A percentile compares a stretch with the other conserved stretches of the same genome.
These are phyloP conservation scores for Papiliotrema fonsecae DNA, from an alignment of 1,284 basidiomycete species.

Conservation along the genomic window DNA sequence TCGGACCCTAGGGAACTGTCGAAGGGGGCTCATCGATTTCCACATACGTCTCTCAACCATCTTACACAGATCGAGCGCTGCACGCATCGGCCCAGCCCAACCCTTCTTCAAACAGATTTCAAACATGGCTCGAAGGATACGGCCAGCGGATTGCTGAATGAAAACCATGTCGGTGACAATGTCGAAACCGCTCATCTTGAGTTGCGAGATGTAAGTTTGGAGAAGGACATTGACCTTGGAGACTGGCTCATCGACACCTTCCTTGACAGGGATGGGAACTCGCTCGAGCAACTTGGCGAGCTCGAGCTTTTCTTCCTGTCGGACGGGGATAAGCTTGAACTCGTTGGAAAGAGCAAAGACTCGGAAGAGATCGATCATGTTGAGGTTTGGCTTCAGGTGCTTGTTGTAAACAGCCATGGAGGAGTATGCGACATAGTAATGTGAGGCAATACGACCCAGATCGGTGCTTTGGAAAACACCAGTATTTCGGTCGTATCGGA, in stretches of 20 bases:
- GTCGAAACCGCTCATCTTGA: conserved; percentile 93
- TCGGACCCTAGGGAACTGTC: conserved; percentile 71
- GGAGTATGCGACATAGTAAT: conserved; percentile 93
- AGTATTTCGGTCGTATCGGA: conserved; percentile 87
- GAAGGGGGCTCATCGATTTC: conserved; percentile 94
- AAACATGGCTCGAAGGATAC: conserved; percentile 93
- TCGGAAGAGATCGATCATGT: conserved; percentile 85
- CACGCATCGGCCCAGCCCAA: conserved; percentile 91
- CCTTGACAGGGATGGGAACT: conserved; percentile 96
- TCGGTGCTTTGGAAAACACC: conserved; percentile 89
- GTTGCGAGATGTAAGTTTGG: conserved; percentile 91
- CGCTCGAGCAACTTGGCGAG: conserved; percentile 88
- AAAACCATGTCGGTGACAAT: conserved; percentile 99
- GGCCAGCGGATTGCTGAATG: conserved; percentile 84
- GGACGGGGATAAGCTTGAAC: conserved; percentile 90
- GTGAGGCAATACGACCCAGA: conserved; percentile 88
- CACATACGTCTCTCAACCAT: conserved; percentile 95
- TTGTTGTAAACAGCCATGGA: conserved; percentile 98
- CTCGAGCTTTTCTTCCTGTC: conserved; percentile 80
- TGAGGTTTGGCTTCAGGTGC: conserved; percentile 82
- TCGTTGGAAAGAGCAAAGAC: conserved; percentile 96
- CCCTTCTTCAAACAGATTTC: conserved; percentile 97
- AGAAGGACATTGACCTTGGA: conserved; percentile 97
- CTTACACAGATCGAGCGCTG: conserved; percentile 91
- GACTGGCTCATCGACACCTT: conserved; percentile 89